A percentile compares a stretch with the other conserved stretches of the same genome.
Conservation (phyloP, 1,284 basidiomycete genomes). For the Cutaneotrichosporon arboriforme region DNA sequence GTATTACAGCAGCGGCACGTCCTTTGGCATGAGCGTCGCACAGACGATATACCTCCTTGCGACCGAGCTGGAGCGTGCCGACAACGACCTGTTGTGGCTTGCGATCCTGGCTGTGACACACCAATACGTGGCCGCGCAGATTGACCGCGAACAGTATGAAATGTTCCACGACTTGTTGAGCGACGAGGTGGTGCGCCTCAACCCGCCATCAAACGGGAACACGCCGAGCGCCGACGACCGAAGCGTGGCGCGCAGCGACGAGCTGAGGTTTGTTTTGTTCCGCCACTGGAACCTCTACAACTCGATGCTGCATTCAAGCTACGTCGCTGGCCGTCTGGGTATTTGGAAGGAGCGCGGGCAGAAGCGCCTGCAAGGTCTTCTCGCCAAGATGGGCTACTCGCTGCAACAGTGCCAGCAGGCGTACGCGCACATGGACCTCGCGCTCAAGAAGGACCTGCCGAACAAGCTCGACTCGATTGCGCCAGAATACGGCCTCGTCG, state of each 20-base stretch:
- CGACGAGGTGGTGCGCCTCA: constrained; percentile 86
- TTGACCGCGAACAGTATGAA: constrained; percentile 83
- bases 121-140: constrained; percentile 82
- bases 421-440: constrained; percentile 93
- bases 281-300: constrained; percentile 98
- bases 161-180: constrained; percentile 67
- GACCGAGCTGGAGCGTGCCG: constrained; percentile 78
- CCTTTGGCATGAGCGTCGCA: constrained; percentile 82
- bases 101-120: constrained; percentile 90
- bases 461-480: constrained; percentile 81
- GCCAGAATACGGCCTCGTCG: constrained; percentile 94
- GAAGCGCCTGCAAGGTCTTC: constrained; percentile 78
- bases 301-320: constrained; percentile 94
- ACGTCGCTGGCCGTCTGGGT: constrained; percentile 88
- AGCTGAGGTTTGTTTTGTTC: constrained; percentile 89
- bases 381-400: constrained; percentile 99
- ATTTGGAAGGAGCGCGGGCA: constrained; percentile 93
- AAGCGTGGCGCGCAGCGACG: constrained; percentile 71
- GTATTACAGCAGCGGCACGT: constrained; percentile 81
- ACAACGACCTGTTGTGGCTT: constrained; percentile 91
- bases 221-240: constrained; percentile 61
- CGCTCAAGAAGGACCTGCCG: constrained; percentile 77
- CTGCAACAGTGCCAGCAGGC: constrained; percentile 88
- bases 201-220: constrained; percentile 51
- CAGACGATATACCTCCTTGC: constrained; percentile 86